A percentile compares a stretch with the other conserved stretches of the same genome.
Evolutionary conservation across 768 basidiomycete genomes (phyloP).

Genomic region (Leucocoprinus leucothites): DNA sequence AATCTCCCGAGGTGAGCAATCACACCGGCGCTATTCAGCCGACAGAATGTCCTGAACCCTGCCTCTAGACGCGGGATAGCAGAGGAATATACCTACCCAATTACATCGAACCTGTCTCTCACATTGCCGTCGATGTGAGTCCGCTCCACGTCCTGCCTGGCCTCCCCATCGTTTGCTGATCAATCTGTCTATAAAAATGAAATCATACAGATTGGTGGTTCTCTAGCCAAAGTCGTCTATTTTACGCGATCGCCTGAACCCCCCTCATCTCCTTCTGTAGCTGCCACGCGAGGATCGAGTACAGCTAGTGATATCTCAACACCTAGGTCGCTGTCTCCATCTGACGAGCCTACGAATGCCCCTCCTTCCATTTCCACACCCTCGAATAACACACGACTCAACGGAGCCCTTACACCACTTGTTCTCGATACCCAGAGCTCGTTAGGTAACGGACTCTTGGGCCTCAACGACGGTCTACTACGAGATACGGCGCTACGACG

Average conservation of each 20-base stretch:
- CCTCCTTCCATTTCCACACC: slow-evolving; percentile 26
- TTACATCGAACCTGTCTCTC: slow-evolving; percentile 95
- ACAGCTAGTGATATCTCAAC: slow-evolving; percentile 44
- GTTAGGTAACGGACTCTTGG: slow-evolving; percentile 31
- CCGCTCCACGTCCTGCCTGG: not conserved
- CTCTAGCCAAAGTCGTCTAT: slow-evolving; percentile 96
- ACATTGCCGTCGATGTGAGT: slow-evolving; percentile 96
- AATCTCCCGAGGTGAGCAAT: slow-evolving; percentile 81
- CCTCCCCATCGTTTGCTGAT: not conserved
- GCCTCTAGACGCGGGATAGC: slow-evolving; percentile 79
- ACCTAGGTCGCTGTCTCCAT: slow-evolving; percentile 42
- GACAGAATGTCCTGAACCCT: slow-evolving; percentile 12
- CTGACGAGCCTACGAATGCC: slow-evolving; percentile 26
- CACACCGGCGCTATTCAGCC: not conserved
- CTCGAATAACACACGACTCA: slow-evolving; percentile 39
- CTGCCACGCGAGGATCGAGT: slow-evolving; percentile 56
- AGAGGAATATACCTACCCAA: slow-evolving; percentile 97
- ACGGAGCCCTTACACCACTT: slow-evolving; percentile 81
- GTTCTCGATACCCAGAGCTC: slow-evolving; percentile 51
- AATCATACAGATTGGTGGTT: slow-evolving; percentile 82
- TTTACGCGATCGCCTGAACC: slow-evolving; percentile 93
- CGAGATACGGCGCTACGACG: slow-evolving; percentile 67
- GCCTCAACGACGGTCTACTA: slow-evolving; percentile 41
- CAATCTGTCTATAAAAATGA: not conserved
- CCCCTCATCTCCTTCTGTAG: slow-evolving; percentile 71